phyloP scores from a whole-genome alignment of 2,329 filamentous ascomycete genomes.

The Rachicladosporium sp. region DNA sequence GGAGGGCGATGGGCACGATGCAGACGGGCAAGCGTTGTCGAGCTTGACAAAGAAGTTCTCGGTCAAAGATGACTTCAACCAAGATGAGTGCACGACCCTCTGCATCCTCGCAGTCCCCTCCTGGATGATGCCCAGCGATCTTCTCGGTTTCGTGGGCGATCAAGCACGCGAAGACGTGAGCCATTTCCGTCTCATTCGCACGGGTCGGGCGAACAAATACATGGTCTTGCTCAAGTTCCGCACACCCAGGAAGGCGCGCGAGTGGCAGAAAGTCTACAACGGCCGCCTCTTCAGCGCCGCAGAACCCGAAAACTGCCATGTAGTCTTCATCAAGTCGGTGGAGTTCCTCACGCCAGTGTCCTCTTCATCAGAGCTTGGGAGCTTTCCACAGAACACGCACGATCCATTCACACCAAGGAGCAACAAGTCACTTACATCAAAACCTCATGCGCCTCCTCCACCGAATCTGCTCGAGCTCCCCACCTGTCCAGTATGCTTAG shows the following conservation, averaged over 20 bases:
- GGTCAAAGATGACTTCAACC: slow-evolving; percentile 22
- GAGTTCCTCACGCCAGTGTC: slow-evolving; percentile 60
- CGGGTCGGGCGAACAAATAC: slow-evolving; percentile 77
- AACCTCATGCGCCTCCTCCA: slow-evolving; percentile 58
- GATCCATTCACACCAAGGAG: slow-evolving; percentile 46
- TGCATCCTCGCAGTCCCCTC: slow-evolving; percentile 92
- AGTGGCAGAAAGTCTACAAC: slow-evolving; percentile 80
- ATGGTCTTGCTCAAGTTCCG: slow-evolving; percentile 94
- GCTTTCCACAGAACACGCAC: slow-evolving; percentile 46
- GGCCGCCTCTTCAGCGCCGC: slow-evolving; percentile 70
- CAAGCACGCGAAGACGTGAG: slow-evolving; percentile 75
- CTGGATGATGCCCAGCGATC: slow-evolving; percentile 82
- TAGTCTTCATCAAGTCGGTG: slow-evolving; percentile 87
- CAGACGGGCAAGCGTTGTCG: slow-evolving; percentile 31
- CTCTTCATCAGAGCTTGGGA: slow-evolving; percentile 24
- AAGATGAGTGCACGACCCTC: slow-evolving; percentile 69
- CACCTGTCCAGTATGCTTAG: slow-evolving; percentile 90
- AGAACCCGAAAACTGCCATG: slow-evolving; percentile 84
- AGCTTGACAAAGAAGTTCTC: slow-evolving; percentile 13
- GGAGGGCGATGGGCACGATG: slow-evolving; percentile 53
- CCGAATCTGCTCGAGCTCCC: slow-evolving; percentile 81
- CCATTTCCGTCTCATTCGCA: slow-evolving; percentile 91
- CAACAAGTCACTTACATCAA: slow-evolving; percentile 31
- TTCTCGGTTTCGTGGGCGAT: slow-evolving; percentile 83
- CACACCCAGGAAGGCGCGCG: slow-evolving; percentile 56